A percentile compares a stretch with the other conserved stretches of the same genome.
Evolutionary conservation across 352 stramenopile genomes (phyloP).

Genomic region (Globisporangium alternatum): DNA sequence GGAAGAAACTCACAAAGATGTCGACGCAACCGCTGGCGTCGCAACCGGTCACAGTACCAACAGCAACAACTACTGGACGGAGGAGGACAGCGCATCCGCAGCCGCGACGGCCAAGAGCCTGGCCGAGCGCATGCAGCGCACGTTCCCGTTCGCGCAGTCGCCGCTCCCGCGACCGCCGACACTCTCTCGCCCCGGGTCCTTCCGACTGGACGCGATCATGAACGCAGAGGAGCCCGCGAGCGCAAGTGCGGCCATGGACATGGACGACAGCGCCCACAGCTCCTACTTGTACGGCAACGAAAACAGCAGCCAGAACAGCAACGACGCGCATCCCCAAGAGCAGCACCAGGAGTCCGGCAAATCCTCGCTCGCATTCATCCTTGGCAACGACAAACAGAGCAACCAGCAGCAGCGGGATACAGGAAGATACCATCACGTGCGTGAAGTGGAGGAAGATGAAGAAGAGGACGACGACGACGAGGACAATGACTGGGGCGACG

Average conservation of each 20-base stretch:
- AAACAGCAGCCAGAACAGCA: conserved; percentile 13
- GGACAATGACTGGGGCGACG: conserved; percentile 15
- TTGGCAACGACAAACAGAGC: conserved; percentile 15
- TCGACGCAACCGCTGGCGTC: neutral
- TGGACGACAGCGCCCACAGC: neutral
- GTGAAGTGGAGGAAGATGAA: neutral
- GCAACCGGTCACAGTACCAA: too few species aligned
- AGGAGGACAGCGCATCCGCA: conserved; percentile 2
- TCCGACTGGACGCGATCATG: conserved; percentile 19
- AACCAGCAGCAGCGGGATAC: neutral
- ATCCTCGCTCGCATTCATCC: conserved; percentile 31
- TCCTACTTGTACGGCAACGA: conserved; percentile 9
- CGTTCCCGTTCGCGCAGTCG: conserved; percentile 17
- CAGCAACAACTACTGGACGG: conserved; percentile 1
- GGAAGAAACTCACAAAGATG: conserved; percentile 12
- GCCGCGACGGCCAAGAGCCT: conserved; percentile 8
- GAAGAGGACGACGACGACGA: conserved; percentile 1
- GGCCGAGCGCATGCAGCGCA: conserved; percentile 15
- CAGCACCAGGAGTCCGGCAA: conserved; percentile 19
- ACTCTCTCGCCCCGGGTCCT: neutral
- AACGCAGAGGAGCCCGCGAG: conserved; percentile 3
- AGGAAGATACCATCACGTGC: neutral
- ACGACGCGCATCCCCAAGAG: neutral
- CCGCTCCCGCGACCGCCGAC: neutral
- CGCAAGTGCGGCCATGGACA: neutral